Conservation (phyloP, 768 basidiomycete species). For the Termitomyces sp. region DNA sequence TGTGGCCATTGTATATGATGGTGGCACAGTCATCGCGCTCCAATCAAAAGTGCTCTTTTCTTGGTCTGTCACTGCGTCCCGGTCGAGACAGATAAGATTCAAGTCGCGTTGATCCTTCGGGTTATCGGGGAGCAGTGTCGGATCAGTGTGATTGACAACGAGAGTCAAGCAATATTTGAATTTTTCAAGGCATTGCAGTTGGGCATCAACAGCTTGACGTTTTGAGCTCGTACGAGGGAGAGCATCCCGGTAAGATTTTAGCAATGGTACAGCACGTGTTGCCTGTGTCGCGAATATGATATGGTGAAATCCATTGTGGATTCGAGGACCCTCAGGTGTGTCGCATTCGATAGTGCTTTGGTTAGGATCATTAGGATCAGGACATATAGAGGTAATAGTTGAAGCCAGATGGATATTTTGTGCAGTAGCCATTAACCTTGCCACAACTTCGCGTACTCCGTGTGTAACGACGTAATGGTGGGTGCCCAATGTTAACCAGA, state of each 20-base stretch:
- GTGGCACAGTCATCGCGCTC: slow-evolving; percentile 25
- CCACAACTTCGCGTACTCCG: slow-evolving; percentile 56
- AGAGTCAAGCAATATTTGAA: slow-evolving; percentile 53
- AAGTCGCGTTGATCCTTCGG: slow-evolving; percentile 52
- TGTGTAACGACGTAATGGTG: slow-evolving; percentile 60
- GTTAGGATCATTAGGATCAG: slow-evolving; percentile 26
- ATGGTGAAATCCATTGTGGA: slow-evolving; percentile 51
- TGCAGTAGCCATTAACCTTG: slow-evolving; percentile 38
- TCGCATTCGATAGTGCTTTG: slow-evolving; percentile 33
- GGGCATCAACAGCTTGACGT: slow-evolving; percentile 26
- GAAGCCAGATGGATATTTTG: slow-evolving; percentile 50
- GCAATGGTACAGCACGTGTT: slow-evolving; percentile 48
- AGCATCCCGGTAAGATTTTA: slow-evolving; percentile 39
- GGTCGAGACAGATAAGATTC: slow-evolving; percentile 43
- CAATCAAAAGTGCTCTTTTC: slow-evolving; percentile 6
- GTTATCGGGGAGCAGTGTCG: slow-evolving; percentile 46
- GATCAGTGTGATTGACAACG: slow-evolving; percentile 70
- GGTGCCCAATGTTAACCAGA: slow-evolving; percentile 61
- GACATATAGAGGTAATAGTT: slow-evolving; percentile 38
- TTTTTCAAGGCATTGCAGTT: slow-evolving; percentile 41
- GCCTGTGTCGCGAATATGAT: slow-evolving; percentile 75
- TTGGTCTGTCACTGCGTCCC: neutral
- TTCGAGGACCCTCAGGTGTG: slow-evolving; percentile 18
- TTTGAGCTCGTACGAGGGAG: slow-evolving; percentile 22
- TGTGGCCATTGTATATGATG: slow-evolving; percentile 64